A percentile compares a stretch with the other conserved stretches of the same genome.
These are phyloP conservation scores for Epichloe sibirici DNA, from an alignment of 2,329 filamentous ascomycete genomes.

Conservation along the genomic window DNA sequence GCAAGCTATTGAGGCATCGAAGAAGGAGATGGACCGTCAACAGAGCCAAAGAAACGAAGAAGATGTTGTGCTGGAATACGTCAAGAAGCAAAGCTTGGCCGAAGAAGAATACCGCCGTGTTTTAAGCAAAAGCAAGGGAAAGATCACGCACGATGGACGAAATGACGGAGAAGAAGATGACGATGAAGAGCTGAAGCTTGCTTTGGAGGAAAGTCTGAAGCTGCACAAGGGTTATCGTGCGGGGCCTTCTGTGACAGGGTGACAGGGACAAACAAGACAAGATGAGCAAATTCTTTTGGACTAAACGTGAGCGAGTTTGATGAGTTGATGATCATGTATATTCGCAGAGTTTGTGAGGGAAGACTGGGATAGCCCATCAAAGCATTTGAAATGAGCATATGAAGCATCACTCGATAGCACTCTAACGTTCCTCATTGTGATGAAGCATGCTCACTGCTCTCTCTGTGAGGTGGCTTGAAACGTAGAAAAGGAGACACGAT, in stretches of 20 bases:
- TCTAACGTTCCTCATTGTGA: too few relatives aligned
- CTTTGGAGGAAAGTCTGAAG: slow-evolving; percentile 43
- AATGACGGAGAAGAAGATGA: slow-evolving; percentile 28
- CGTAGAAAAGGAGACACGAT: too few relatives aligned
- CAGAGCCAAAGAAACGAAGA: slow-evolving; percentile 46
- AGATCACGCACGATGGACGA: slow-evolving; percentile 12
- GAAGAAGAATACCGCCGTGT: slow-evolving; percentile 45
- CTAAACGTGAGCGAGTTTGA: neutral
- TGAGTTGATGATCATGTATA: neutral
- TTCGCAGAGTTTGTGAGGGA: neutral
- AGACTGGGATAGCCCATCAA: neutral
- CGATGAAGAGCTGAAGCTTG: slow-evolving; percentile 39
- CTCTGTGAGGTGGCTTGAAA: too few relatives aligned
- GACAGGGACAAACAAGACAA: neutral
- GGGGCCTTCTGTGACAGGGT: slow-evolving; percentile 11
- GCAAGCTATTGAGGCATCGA: slow-evolving; percentile 33
- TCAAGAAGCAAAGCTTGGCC: slow-evolving; percentile 62
- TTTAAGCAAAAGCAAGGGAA: slow-evolving; percentile 23
- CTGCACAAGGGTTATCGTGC: slow-evolving; percentile 19
- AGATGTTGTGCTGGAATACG: slow-evolving; percentile 62
- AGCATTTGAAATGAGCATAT: neutral
- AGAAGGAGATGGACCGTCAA: slow-evolving; percentile 29
- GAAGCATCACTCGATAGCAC: too few relatives aligned
- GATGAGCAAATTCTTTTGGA: neutral
- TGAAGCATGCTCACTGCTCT: too few relatives aligned